phyloP scores from a whole-genome alignment of 257 asterid species.

The Solanum bulbocastanum region DNA sequence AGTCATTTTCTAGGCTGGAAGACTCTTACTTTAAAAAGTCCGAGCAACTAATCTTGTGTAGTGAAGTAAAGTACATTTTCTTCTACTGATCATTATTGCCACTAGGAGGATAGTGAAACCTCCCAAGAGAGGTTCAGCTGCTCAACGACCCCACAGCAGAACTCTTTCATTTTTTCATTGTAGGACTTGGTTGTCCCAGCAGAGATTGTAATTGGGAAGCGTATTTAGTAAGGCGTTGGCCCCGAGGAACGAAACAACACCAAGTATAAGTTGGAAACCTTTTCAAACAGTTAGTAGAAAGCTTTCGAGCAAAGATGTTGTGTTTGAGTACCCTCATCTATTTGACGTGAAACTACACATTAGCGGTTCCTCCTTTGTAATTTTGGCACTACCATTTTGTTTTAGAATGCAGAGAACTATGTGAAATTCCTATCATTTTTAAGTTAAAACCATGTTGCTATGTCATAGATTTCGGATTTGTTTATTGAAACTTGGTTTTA shows the following conservation, averaged over 20 bases:
- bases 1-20: not conserved
- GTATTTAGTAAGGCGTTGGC: no score
- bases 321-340: constrained; percentile 13
- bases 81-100: constrained; percentile 7
- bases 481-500: no score
- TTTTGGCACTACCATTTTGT: not conserved
- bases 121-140: constrained; percentile 69
- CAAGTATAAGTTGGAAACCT: not conserved
- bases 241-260: no score
- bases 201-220: constrained; percentile 26
- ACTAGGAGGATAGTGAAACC: constrained; percentile 10
- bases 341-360: not conserved
- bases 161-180: constrained; percentile 61
- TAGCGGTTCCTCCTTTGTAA: not conserved
- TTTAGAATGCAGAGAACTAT: constrained; percentile 3
- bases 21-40: not conserved
- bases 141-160: constrained; percentile 52
- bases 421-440: not conserved
- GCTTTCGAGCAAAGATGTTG: constrained; percentile 33
- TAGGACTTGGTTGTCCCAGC: constrained; percentile 70
- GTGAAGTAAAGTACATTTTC: no score
- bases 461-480: no score
- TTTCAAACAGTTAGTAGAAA: constrained; percentile 27
- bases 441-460: constrained; percentile 10
- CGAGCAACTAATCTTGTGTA: no score